phyloP scores from a whole-genome alignment of 73 alveolate species.

The Paramecium tetraurelia region DNA sequence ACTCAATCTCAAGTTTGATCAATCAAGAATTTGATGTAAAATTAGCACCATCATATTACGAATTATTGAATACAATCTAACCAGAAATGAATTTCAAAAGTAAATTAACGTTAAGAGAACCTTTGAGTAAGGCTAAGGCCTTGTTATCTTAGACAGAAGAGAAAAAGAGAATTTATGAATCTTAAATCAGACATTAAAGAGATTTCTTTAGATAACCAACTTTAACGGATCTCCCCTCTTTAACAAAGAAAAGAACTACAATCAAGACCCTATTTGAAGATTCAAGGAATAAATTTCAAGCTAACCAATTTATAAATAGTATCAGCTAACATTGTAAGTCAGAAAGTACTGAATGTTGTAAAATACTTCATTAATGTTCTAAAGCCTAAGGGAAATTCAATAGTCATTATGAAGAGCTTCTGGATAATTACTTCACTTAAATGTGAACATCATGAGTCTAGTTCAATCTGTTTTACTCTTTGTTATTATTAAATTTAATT shows the following conservation, averaged over 20 bases:
- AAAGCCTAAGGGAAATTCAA: neutral
- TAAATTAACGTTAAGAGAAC: neutral
- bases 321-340: neutral
- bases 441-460: neutral
- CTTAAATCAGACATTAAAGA: neutral
- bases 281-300: neutral
- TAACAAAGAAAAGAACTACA: neutral
- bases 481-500: neutral
- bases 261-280: neutral
- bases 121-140: neutral
- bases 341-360: slow-evolving; percentile 9
- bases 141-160: neutral
- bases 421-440: neutral
- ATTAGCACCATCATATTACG: neutral
- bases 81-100: neutral
- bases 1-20: neutral
- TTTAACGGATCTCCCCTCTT: neutral
- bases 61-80: neutral
- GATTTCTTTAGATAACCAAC: neutral
- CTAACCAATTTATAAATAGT: neutral
- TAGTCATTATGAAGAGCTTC: neutral
- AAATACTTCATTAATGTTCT: neutral
- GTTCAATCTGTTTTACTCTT: neutral
- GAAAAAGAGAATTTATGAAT: neutral
- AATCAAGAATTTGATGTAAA: neutral